phyloP scores from a whole-genome alignment of 345 rosid genomes.

The Toxicodendron radicans region DNA sequence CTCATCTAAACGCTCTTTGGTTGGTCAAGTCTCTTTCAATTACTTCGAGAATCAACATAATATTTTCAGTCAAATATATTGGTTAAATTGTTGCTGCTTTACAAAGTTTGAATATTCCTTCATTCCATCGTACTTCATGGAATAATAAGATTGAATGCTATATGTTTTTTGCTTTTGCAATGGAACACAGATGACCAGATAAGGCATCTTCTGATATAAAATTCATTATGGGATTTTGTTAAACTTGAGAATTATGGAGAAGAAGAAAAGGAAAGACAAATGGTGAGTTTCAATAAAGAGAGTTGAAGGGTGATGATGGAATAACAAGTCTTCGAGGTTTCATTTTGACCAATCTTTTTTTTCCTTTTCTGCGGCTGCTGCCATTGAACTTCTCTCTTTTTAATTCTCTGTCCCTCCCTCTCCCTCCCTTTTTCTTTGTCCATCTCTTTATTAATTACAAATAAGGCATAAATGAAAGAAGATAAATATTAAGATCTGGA shows the following conservation, averaged over 20 bases:
- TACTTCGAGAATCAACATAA: slow-evolving; percentile 26
- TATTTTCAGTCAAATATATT: slow-evolving; percentile 13
- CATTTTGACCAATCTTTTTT: slow-evolving; percentile 55
- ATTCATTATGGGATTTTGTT: neutral
- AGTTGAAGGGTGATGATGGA: slow-evolving; percentile 31
- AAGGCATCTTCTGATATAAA: too few relatives aligned
- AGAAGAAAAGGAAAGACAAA: slow-evolving; percentile 34
- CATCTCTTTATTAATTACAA: neutral
- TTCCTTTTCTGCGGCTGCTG: slow-evolving; percentile 41
- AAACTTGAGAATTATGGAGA: neutral
- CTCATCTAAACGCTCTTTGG: too few relatives aligned
- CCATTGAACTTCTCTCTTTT: neutral
- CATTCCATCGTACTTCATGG: slow-evolving; percentile 7
- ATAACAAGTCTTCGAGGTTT: slow-evolving; percentile 44
- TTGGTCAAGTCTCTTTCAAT: slow-evolving; percentile 26
- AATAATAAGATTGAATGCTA: slow-evolving; percentile 10
- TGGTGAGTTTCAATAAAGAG: slow-evolving; percentile 57
- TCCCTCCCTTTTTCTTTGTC: neutral
- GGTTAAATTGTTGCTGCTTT: slow-evolving; percentile 38
- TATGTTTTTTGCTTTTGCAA: too few relatives aligned
- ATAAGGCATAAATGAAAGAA: neutral
- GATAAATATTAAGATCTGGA: slow-evolving; percentile 25
- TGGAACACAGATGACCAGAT: too few relatives aligned
- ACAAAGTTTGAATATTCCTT: slow-evolving; percentile 40
- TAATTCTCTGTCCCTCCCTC: too few relatives aligned